Conservation (phyloP, 2,329 filamentous ascomycete genomes). For the Aspergillus intermedius region DNA sequence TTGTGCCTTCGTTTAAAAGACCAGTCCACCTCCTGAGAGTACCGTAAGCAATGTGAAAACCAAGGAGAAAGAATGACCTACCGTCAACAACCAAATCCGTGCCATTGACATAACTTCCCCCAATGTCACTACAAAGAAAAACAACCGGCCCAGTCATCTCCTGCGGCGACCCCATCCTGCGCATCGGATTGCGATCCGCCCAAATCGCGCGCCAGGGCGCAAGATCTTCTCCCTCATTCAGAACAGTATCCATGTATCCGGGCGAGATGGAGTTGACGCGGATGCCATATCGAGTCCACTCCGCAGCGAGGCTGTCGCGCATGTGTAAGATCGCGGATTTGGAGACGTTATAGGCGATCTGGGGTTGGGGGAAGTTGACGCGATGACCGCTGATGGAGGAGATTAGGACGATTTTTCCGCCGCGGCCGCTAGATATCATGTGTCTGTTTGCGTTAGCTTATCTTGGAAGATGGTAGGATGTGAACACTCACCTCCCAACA, state of each 20-base stretch:
- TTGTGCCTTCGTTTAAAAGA: neutral
- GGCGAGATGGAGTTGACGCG: conserved; percentile 64
- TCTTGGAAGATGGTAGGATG: neutral
- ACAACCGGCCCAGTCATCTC: conserved; percentile 59
- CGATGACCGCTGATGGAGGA: conserved; percentile 62
- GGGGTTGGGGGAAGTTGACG: conserved; percentile 67
- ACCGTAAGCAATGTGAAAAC: neutral
- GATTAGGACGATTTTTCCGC: conserved; percentile 60
- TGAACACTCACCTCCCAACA: conserved; percentile 37
- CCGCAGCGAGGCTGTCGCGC: conserved; percentile 59
- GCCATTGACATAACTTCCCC: conserved; percentile 63
- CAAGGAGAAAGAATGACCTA: neutral
- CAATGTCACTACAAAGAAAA: conserved; percentile 51
- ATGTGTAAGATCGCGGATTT: conserved; percentile 62
- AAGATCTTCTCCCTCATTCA: conserved; percentile 60
- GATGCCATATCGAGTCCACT: conserved; percentile 66
- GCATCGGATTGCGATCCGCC: conserved; percentile 55
- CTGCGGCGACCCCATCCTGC: conserved; percentile 57
- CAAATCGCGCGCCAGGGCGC: conserved; percentile 49
- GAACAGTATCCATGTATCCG: conserved; percentile 69
- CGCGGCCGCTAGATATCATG: conserved; percentile 47
- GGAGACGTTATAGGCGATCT: conserved; percentile 63
- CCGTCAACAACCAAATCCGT: conserved; percentile 61
- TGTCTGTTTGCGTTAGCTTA: conserved; percentile 22
- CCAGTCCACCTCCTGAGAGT: conserved; percentile 1